Conservation (phyloP, 78 protist genomes). For the Cavenderia fasciculata region DNA sequence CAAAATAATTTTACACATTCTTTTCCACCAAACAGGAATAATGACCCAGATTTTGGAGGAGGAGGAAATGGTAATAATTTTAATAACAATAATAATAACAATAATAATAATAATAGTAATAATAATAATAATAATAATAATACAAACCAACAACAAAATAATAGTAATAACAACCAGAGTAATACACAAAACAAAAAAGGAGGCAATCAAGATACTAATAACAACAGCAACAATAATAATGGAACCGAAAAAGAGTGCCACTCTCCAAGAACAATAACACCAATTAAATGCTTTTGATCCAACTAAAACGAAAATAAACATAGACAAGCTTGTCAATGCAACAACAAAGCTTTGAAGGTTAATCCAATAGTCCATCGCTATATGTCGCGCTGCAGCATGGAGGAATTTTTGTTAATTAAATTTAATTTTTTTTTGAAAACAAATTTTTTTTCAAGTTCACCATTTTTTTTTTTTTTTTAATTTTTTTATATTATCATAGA, state of each 20-base stretch:
- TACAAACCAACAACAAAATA: no score
- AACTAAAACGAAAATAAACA: no score
- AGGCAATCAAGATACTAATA: no score
- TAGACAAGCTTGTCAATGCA: no score
- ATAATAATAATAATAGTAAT: background rate
- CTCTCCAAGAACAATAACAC: background rate
- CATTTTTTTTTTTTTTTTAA: background rate
- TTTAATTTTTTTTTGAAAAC: no score
- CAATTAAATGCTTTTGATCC: slow-evolving; percentile 21
- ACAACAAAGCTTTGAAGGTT: no score
- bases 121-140: background rate
- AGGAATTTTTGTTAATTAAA: no score
- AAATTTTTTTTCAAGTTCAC: no score
- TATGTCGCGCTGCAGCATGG: no score
- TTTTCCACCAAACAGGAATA: background rate
- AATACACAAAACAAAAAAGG: no score
- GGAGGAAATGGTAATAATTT: background rate
- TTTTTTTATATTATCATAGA: background rate
- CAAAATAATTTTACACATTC: background rate
- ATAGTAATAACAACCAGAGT: background rate
- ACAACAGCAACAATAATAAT: background rate
- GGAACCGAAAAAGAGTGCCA: background rate
- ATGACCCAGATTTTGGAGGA: background rate
- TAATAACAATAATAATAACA: background rate
- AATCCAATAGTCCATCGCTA: no score